phyloP scores from a whole-genome alignment of 345 rosid species.

The Chamaenerion angustifolium region DNA sequence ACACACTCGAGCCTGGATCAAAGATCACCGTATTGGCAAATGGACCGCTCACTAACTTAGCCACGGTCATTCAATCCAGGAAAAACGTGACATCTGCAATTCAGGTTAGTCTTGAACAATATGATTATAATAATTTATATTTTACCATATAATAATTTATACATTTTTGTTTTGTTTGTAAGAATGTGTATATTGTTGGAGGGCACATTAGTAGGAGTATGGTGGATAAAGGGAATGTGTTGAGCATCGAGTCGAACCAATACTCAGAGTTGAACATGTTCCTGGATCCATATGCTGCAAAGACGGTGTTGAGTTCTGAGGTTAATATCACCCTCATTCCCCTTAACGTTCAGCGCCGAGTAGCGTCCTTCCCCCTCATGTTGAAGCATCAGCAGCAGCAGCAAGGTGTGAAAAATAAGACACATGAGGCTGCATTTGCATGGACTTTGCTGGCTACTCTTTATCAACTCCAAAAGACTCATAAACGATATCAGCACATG shows the following conservation, averaged over 20 bases:
- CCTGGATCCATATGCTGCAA: constrained; percentile 81
- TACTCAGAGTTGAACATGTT: constrained; percentile 74
- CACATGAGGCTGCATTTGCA: constrained; percentile 49
- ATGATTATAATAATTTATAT: too few relatives aligned
- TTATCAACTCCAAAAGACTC: constrained; percentile 27
- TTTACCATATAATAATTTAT: too few relatives aligned
- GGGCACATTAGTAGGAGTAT: constrained; percentile 41
- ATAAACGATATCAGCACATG: constrained; percentile 48
- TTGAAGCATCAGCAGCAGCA: constrained; percentile 14
- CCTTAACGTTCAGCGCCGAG: constrained; percentile 36
- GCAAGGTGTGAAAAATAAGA: constrained; percentile 13
- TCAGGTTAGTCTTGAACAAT: constrained; percentile 33
- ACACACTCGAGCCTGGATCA: constrained; percentile 26
- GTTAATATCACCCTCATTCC: constrained; percentile 64
- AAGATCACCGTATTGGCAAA: constrained; percentile 59
- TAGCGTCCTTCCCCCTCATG: constrained; percentile 28
- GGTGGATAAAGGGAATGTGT: constrained; percentile 42
- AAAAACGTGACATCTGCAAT: constrained; percentile 28
- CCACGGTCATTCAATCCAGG: constrained; percentile 35
- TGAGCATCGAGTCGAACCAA: constrained; percentile 32
- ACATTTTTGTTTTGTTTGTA: too few relatives aligned
- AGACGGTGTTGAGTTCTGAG: constrained; percentile 47
- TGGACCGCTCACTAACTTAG: constrained; percentile 78
- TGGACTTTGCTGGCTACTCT: constrained; percentile 37
- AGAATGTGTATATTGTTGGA: constrained; percentile 65